Evolutionary conservation across 441 rosid genomes (phyloP).

Genomic region (Cnidoscolus chayamansa): DNA sequence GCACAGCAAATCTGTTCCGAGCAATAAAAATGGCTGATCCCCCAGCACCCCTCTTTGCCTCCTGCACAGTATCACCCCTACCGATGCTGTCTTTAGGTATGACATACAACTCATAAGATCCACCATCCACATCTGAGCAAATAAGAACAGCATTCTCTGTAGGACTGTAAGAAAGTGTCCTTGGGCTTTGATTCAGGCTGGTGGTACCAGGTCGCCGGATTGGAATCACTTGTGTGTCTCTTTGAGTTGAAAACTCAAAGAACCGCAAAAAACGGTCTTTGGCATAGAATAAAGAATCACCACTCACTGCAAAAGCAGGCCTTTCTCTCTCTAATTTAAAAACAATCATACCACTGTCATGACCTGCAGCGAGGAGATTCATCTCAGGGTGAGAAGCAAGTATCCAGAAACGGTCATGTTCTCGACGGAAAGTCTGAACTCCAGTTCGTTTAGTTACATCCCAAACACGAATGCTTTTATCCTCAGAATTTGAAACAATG

Average conservation of each 20-base stretch:
- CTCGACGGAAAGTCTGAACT: conserved; percentile 79
- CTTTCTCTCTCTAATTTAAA: conserved; percentile 87
- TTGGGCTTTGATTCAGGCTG: conserved; percentile 75
- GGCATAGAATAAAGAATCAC: conserved; percentile 61
- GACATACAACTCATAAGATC: conserved; percentile 76
- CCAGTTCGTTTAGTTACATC: conserved; percentile 84
- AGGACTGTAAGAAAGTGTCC: conserved; percentile 83
- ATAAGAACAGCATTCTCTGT: conserved; percentile 78
- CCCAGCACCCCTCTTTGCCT: conserved; percentile 76
- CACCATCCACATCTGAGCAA: conserved; percentile 84
- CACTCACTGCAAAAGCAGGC: conserved; percentile 83
- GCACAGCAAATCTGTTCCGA: conserved; percentile 73
- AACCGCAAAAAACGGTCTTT: conserved; percentile 73
- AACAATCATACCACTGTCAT: conserved; percentile 89
- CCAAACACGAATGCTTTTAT: conserved; percentile 90
- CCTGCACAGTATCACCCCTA: conserved; percentile 64
- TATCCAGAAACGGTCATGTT: conserved; percentile 87
- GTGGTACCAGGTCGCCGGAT: conserved; percentile 76
- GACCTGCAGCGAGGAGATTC: conserved; percentile 91
- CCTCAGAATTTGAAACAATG: conserved; percentile 86
- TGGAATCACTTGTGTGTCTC: conserved; percentile 68
- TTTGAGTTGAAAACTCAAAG: conserved; percentile 68
- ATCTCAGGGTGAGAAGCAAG: conserved; percentile 82
- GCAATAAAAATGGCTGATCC: conserved; percentile 76
- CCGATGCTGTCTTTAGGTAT: conserved; percentile 67